Evolutionary conservation across 805 yeast species (phyloP).

Genomic region (Kodamaea laetipori): DNA sequence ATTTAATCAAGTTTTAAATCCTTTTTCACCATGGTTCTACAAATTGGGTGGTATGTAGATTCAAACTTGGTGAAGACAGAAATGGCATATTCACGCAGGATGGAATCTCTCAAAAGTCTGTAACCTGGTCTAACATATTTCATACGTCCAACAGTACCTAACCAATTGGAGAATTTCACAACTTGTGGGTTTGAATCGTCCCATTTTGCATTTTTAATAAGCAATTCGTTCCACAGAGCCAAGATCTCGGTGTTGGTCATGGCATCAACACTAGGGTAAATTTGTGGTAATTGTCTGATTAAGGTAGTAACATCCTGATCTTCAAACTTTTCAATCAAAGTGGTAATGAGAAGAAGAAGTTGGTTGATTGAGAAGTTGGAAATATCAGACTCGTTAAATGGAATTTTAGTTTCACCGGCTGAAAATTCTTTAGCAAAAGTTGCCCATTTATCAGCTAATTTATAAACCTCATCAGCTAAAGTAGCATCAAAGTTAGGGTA

Average conservation of each 20-base stretch:
- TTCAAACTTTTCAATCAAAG: conserved; percentile 20
- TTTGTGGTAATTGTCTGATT: conserved; percentile 7
- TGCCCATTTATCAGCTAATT: too few species aligned
- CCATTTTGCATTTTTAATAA: conserved; percentile 25
- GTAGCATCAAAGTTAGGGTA: conserved; percentile 30
- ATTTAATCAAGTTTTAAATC: conserved; percentile 47
- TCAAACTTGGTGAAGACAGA: conserved; percentile 62
- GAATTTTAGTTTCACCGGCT: not conserved
- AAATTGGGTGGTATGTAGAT: conserved; percentile 78
- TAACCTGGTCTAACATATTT: conserved; percentile 90
- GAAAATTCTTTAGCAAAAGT: conserved; percentile 4
- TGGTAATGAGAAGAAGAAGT: conserved; percentile 28
- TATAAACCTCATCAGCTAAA: conserved; percentile 30
- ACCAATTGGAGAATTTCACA: conserved; percentile 50
- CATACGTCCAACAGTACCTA: conserved; percentile 93
- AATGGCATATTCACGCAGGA: conserved; percentile 66
- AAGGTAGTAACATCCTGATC: too few species aligned
- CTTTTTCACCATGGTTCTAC: conserved; percentile 75
- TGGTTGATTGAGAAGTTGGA: conserved; percentile 27
- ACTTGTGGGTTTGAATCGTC: conserved; percentile 19
- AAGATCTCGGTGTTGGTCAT: conserved; percentile 29
- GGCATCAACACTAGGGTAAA: conserved; percentile 23
- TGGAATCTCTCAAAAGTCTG: conserved; percentile 55
- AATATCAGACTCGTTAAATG: conserved; percentile 14
- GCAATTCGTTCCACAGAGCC: conserved; percentile 25